Percentiles rank a stretch among this genome's conserved stretches.
Conservation (phyloP, 306 rosid genomes). For the Malus sieversii region DNA sequence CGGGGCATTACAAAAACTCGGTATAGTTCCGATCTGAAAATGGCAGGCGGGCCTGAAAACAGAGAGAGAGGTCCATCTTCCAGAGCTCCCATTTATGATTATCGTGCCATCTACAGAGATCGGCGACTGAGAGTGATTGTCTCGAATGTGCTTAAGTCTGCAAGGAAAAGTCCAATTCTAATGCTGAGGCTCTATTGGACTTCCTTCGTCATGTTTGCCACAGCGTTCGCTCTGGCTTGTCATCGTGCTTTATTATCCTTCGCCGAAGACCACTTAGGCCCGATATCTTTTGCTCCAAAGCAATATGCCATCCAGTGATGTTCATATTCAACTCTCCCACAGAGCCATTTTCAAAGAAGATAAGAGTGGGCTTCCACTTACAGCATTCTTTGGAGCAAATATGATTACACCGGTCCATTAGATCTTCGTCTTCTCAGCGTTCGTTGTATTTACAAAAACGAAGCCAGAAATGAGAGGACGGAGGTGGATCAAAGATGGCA, state of each 20-base stretch:
- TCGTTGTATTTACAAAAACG: not conserved
- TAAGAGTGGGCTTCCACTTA: not conserved
- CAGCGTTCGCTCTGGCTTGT: conserved; percentile 68
- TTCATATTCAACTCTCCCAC: not conserved
- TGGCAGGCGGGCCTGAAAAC: conserved; percentile 39
- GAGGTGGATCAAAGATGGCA: not conserved
- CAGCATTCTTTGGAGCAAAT: not conserved
- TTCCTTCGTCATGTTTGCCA: conserved; percentile 40
- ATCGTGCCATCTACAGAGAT: conserved; percentile 50
- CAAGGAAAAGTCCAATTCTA: conserved; percentile 45
- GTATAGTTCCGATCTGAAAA: conserved; percentile 26
- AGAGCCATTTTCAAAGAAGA: not conserved
- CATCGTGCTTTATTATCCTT: conserved; percentile 46
- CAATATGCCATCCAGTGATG: conserved; percentile 61
- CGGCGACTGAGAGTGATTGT: conserved; percentile 68
- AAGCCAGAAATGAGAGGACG: not conserved
- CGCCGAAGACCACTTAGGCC: conserved; percentile 57
- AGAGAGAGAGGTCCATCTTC: conserved; percentile 40
- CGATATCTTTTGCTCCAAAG: conserved; percentile 42
- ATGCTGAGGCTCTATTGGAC: conserved; percentile 65
- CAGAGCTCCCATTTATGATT: conserved; percentile 33
- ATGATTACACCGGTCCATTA: not conserved
- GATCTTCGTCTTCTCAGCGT: not conserved
- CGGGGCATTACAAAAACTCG: conserved; percentile 30
- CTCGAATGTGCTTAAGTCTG: conserved; percentile 49